Conservation (phyloP, 2,329 filamentous ascomycete species). For the Exophiala alcalophila region DNA sequence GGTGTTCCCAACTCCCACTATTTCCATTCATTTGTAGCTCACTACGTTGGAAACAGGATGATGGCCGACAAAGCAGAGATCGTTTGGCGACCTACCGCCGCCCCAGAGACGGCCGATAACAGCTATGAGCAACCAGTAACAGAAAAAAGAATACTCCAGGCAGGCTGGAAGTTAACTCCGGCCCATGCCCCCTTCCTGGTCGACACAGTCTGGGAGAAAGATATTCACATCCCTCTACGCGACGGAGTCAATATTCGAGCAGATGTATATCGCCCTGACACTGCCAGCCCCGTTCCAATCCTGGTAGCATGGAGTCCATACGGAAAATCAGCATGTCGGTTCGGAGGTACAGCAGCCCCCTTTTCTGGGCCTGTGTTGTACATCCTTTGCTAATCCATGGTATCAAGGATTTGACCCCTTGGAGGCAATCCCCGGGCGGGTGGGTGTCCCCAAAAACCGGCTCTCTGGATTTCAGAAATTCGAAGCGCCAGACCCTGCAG, state of each 20-base stretch:
- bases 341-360: too few relatives aligned
- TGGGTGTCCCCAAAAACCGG: conserved; percentile 14
- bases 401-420: conserved; percentile 16
- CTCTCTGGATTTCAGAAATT: conserved; percentile 22
- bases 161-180: too few relatives aligned
- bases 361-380: not conserved
- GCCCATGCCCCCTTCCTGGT: too few relatives aligned
- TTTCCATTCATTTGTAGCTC: too few relatives aligned
- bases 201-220: conserved; percentile 25
- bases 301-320: conserved; percentile 34
- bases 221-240: conserved; percentile 28
- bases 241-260: conserved; percentile 31
- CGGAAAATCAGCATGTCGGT: conserved; percentile 30
- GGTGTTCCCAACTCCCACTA: too few relatives aligned
- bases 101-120: too few relatives aligned
- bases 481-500: conserved; percentile 33
- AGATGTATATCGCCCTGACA: conserved; percentile 32
- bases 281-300: conserved; percentile 25
- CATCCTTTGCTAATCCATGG: too few relatives aligned
- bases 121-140: too few relatives aligned
- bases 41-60: too few relatives aligned
- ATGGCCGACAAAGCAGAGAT: too few relatives aligned
- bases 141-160: too few relatives aligned
- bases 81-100: too few relatives aligned
- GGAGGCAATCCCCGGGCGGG: conserved; percentile 23